These are phyloP conservation scores for Penicillium hesseltinei DNA, from an alignment of 2,329 filamentous ascomycete genomes.

Conservation along the genomic window DNA sequence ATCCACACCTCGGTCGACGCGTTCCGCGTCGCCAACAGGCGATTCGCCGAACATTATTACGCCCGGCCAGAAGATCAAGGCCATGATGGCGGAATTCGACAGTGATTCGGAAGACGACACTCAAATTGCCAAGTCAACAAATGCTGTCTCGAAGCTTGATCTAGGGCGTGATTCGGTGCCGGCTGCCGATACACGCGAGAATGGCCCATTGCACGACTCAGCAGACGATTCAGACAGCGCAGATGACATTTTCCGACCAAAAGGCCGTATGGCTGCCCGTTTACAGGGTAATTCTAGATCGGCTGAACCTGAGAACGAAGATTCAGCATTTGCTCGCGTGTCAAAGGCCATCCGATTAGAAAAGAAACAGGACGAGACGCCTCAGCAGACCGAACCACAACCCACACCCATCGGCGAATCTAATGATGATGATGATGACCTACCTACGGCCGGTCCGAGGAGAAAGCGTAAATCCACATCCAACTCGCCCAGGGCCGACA, in stretches of 20 bases:
- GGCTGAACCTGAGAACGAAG: constrained; percentile 16
- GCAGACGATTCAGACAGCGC: constrained; percentile 45
- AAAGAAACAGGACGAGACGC: constrained; percentile 16
- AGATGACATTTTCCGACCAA: constrained; percentile 55
- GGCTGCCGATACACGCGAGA: not conserved
- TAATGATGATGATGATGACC: constrained; percentile 33
- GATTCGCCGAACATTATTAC: constrained; percentile 40
- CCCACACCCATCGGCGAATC: constrained; percentile 8
- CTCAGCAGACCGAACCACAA: constrained; percentile 11
- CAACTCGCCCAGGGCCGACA: constrained; percentile 28
- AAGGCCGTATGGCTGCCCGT: constrained; percentile 63
- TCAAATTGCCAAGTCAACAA: constrained; percentile 20
- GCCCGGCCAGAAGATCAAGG: constrained; percentile 49
- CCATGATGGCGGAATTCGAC: constrained; percentile 50
- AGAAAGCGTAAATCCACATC: constrained; percentile 29
- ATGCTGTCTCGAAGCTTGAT: constrained; percentile 16
- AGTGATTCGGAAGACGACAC: constrained; percentile 49
- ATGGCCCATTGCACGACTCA: constrained; percentile 18
- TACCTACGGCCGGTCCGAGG: constrained; percentile 30
- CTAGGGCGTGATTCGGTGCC: constrained; percentile 13
- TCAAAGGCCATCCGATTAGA: constrained; percentile 27
- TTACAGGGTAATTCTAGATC: constrained; percentile 49
- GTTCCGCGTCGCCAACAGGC: constrained; percentile 29
- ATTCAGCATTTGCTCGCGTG: constrained; percentile 44
- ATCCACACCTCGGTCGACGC: constrained; percentile 36